These are phyloP conservation scores for Suillus discolor DNA, from an alignment of 768 basidiomycete genomes.

Conservation along the genomic window DNA sequence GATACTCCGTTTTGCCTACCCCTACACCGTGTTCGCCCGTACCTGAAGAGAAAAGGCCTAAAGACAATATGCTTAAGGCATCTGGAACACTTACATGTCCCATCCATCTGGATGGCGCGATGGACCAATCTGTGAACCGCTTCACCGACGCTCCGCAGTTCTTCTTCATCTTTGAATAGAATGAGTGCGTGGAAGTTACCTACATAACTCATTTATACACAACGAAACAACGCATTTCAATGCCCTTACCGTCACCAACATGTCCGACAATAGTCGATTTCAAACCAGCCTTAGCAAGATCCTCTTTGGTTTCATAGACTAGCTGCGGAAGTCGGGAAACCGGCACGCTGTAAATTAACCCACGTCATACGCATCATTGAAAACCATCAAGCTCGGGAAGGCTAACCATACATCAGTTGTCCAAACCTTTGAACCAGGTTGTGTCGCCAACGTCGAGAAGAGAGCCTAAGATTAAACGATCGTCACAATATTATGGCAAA, in stretches of 20 bases:
- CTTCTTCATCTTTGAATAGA: constrained; percentile 59
- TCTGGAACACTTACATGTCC: constrained; percentile 59
- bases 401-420: constrained; percentile 88
- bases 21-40: constrained; percentile 91
- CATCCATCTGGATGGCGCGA: constrained; percentile 73
- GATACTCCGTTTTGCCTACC: constrained; percentile 82
- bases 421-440: constrained; percentile 73
- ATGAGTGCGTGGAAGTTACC: constrained; percentile 54
- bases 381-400: not conserved
- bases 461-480: constrained; percentile 37
- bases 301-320: constrained; percentile 78
- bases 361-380: not conserved
- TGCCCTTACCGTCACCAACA: constrained; percentile 72
- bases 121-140: constrained; percentile 73
- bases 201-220: constrained; percentile 14
- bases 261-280: constrained; percentile 79
- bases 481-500: not conserved
- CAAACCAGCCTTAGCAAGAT: constrained; percentile 60
- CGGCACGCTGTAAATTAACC: constrained; percentile 51
- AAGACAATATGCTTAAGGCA: constrained; percentile 9
- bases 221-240: not conserved
- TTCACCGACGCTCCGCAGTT: constrained; percentile 53
- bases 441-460: constrained; percentile 64
- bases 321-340: constrained; percentile 70
- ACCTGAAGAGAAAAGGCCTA: constrained; percentile 41